These are phyloP conservation scores for Orobanche coerulescens DNA, from an alignment of 257 asterid species.

Conservation along the genomic window DNA sequence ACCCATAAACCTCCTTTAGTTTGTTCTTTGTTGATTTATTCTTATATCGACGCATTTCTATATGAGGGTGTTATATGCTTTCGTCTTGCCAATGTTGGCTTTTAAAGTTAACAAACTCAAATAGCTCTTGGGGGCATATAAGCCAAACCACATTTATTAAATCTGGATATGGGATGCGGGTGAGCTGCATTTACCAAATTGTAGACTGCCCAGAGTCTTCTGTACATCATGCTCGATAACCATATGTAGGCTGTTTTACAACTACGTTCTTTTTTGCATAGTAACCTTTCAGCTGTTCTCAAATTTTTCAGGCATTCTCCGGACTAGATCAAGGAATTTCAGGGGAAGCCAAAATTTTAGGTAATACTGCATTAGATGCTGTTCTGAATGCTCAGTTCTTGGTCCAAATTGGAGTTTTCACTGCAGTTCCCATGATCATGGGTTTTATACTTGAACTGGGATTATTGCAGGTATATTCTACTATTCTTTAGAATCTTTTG, in stretches of 20 bases:
- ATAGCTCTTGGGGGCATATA: slow-evolving; percentile 6
- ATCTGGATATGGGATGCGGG: background rate
- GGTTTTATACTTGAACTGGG: slow-evolving; percentile 93
- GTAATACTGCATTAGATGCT: slow-evolving; percentile 81
- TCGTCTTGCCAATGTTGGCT: slow-evolving; percentile 1
- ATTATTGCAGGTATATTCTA: slow-evolving; percentile 60
- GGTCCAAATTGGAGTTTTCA: slow-evolving; percentile 94
- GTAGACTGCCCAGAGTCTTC: background rate
- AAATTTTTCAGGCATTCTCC: slow-evolving; percentile 72
- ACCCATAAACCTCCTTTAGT: slow-evolving; percentile 3
- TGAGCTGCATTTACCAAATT: background rate
- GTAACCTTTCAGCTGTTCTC: background rate
- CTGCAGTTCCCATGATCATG: slow-evolving; percentile 96
- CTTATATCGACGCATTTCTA: background rate
- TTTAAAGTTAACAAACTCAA: background rate
- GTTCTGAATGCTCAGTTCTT: slow-evolving; percentile 91
- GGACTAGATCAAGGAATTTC: slow-evolving; percentile 89
- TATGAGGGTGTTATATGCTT: background rate
- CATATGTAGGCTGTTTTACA: background rate
- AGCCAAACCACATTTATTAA: background rate
- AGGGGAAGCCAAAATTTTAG: slow-evolving; percentile 41
- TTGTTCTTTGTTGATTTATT: background rate
- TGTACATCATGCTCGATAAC: background rate
- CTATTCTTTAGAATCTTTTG: background rate
- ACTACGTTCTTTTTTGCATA: background rate